Evolutionary conservation across 164 flowering plant genomes (phyloP).

Genomic region (Chimonanthus praecox): DNA sequence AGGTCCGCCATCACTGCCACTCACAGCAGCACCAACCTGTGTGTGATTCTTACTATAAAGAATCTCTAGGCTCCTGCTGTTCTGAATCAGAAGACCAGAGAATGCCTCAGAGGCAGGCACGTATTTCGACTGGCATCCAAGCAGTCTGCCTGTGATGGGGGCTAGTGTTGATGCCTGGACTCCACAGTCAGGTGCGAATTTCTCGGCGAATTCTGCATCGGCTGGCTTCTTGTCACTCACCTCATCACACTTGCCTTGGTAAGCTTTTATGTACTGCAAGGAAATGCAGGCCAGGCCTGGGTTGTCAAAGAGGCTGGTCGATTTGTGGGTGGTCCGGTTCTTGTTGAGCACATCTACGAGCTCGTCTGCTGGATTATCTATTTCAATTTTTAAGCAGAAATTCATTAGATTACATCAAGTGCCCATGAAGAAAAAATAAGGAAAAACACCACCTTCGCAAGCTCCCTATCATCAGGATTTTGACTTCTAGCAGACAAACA

Average conservation of each 20-base stretch:
- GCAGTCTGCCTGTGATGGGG: conserved; percentile 71
- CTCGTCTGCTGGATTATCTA: conserved; percentile 82
- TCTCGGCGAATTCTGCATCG: conserved; percentile 60
- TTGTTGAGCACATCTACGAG: conserved; percentile 53
- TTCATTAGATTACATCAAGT: background rate
- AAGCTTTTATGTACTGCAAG: conserved; percentile 89
- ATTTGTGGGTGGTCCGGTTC: conserved; percentile 70
- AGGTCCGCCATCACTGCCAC: conserved; percentile 69
- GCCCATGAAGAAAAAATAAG: background rate
- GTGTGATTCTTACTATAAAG: conserved; percentile 68
- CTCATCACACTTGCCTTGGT: conserved; percentile 61
- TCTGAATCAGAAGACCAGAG: conserved; percentile 49
- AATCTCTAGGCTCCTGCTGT: conserved; percentile 53
- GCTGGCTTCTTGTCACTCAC: conserved; percentile 68
- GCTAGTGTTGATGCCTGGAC: conserved; percentile 50
- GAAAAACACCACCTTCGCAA: too few relatives aligned
- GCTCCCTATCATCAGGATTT: background rate
- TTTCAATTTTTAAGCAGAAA: conserved; percentile 3
- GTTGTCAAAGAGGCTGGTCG: conserved; percentile 47
- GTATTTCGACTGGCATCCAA: conserved; percentile 74
- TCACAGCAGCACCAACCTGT: conserved; percentile 85
- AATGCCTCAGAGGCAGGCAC: conserved; percentile 53
- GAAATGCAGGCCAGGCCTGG: conserved; percentile 90
- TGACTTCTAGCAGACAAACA: background rate
- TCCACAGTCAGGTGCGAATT: conserved; percentile 85